Evolutionary conservation across 192 early-diverging fungal species (phyloP), one percentile per base, ranked within the genome.

Genomic region (Phlyctochytrium bullatum): DNA sequence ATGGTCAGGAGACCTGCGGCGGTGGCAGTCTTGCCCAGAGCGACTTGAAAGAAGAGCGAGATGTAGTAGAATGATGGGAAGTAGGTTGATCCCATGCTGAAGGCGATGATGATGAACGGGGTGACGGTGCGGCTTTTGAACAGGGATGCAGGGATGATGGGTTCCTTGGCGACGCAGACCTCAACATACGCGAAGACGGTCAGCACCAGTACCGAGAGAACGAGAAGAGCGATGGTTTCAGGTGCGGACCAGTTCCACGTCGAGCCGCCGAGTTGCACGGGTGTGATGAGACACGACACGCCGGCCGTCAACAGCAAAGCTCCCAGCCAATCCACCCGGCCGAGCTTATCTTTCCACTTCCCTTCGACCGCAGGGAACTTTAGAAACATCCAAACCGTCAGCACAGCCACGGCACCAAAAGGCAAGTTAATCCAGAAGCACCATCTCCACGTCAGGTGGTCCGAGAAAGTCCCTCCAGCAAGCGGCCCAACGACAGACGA

Each of bases 31-130:
- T 88, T 86, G 20, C 83, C 88, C 34, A 86, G 79, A 17, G 91
- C 90, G 34, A 96, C 79, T 74, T 92, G 86, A 73, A 93, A 92
- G 73, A 88, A 95, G 50, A 89, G 69, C 24, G 93, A 87, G 23
- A 87, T 67, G 72, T 92, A 93, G 71, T 87, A 92, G 20, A 90
- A 81, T 10, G 72, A 64, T 3, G 73, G 3, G 56, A 73, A 61
- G 35, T 76, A 69, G 47, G 68, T 17, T 12, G 60, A 52, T 29
- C 79, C 79, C 6, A 75, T 14, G 30, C 74, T 67, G 47, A 79
- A 64, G 12, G 68, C 61, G 33, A 72, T 58, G 23, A 63, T 23
- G 27, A 78, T 34, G 6, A 71, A 50, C 1, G 66, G 50, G 2
- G 56, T 17, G 20, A 76, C 69, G 76, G 20, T 67, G 64, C 64